Conservation (phyloP, 352 stramenopile species). For the Pythium rhizo-oryzae region DNA sequence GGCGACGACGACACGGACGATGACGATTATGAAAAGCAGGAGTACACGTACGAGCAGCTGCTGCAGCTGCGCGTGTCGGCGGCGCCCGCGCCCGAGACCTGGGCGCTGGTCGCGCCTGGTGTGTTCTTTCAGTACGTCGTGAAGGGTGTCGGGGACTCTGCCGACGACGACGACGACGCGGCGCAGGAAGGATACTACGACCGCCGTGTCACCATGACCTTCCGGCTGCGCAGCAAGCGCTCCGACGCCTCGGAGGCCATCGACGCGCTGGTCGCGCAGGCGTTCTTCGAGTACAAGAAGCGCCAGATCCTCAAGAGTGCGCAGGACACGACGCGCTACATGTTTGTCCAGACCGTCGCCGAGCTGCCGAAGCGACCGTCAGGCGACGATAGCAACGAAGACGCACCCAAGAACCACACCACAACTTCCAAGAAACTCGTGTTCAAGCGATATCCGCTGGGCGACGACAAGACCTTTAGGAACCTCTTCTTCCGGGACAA, state of each 20-base stretch:
- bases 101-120: constrained; percentile 4
- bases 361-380: neutral
- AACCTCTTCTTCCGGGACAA: constrained; percentile 90
- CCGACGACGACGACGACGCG: constrained; percentile 10
- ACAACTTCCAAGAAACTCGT: constrained; percentile 17
- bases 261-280: constrained; percentile 26
- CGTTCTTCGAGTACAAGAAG: constrained; percentile 19
- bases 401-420: constrained; percentile 18
- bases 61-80: constrained; percentile 1
- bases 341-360: constrained; percentile 18
- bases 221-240: constrained; percentile 18
- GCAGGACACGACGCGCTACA: constrained; percentile 16
- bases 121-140: constrained; percentile 18
- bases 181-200: neutral
- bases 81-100: constrained; percentile 1
- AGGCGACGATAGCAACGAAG: constrained; percentile 40
- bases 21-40: neutral
- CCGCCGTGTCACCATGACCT: constrained; percentile 13
- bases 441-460: constrained; percentile 79
- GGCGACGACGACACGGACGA: constrained; percentile 3
- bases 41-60: constrained; percentile 14
- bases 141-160: neutral
- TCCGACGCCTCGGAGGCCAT: constrained; percentile 33
- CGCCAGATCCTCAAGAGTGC: constrained; percentile 6
- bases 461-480: constrained; percentile 87